phyloP scores from a whole-genome alignment of 1,139 yeast species.

The Pneumocystis oryctolagi region DNA sequence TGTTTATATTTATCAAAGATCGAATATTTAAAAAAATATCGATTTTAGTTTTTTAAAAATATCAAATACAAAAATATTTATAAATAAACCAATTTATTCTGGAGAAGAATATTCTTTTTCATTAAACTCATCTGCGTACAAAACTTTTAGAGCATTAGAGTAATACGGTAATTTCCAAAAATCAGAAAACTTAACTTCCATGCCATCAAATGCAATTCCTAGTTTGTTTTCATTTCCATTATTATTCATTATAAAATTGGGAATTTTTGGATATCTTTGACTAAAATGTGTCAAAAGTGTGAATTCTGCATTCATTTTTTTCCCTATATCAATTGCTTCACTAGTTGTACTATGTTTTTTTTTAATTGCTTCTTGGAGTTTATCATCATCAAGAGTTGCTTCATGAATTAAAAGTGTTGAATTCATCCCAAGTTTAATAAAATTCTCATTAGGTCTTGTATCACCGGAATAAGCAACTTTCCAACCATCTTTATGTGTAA shows the following conservation, averaged over 20 bases:
- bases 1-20: neutral
- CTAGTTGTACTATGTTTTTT: slow-evolving; percentile 83
- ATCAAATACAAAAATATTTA: neutral
- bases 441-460: slow-evolving; percentile 64
- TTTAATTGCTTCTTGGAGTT: slow-evolving; percentile 63
- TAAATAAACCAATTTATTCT: neutral
- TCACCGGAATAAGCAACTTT: slow-evolving; percentile 80
- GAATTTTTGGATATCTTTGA: slow-evolving; percentile 60
- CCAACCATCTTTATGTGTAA: slow-evolving; percentile 16
- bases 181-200: slow-evolving; percentile 2
- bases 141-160: neutral
- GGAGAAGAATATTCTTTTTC: neutral
- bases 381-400: slow-evolving; percentile 73
- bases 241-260: slow-evolving; percentile 2
- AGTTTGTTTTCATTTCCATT: slow-evolving; percentile 3
- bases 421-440: slow-evolving; percentile 46
- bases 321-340: slow-evolving; percentile 64
- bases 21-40: neutral
- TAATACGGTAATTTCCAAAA: neutral
- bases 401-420: slow-evolving; percentile 80
- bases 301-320: slow-evolving; percentile 51
- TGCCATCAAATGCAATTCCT: slow-evolving; percentile 3
- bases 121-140: neutral
- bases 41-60: neutral
- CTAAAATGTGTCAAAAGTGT: slow-evolving; percentile 81